Evolutionary conservation across 768 basidiomycete species (phyloP), one percentile per base, ranked within the genome.

Genomic region (Trametes villosa): DNA sequence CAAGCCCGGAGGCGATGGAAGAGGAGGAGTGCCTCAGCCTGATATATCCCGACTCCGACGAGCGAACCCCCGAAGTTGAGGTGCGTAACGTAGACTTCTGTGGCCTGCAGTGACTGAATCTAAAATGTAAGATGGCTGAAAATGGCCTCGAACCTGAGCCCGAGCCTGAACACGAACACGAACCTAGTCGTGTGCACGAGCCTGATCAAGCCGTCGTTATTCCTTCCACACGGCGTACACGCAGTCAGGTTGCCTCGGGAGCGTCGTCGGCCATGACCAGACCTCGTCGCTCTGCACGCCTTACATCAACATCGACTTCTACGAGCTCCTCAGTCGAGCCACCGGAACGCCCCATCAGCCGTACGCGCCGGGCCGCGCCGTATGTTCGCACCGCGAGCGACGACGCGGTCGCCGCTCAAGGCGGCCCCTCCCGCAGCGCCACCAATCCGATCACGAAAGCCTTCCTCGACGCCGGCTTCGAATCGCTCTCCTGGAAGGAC

Each of bases 401-500:
- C 20, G 57, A 59, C 7, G 53, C 38, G 11, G 48, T 58, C 12
- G 38, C 31, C 5, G 18, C 26, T 0, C 36, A 58, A 8, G 57
- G 62, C 27, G 57, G 53, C 12, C 50, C 55, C 22, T 31, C 58
- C 7, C 48, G 48, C 15, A 36, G 46, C 4, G 13, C 13, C 48
- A 31, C 13, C 53, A 13, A 40, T 55, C 24, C 44, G 15, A 59
- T 40, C 41, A 11, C 31, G n/a, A 31, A 55, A 24, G 55, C 40
- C 9, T 64, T 59, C 47, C 33, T 26, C 26, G 53, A 55, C 26
- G 64, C 62, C 33, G 70, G 67, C 7, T 60, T 65, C 34, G 45
- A 60, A 36, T 45, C 64, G 12, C 26, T 68, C 31, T 64, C 65
- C 2, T 71, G 67, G 67, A 41, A 60, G 42, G 62, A 57, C 41